Evolutionary conservation across 78 protist species (phyloP).

Genomic region (Guillardia theta): DNA sequence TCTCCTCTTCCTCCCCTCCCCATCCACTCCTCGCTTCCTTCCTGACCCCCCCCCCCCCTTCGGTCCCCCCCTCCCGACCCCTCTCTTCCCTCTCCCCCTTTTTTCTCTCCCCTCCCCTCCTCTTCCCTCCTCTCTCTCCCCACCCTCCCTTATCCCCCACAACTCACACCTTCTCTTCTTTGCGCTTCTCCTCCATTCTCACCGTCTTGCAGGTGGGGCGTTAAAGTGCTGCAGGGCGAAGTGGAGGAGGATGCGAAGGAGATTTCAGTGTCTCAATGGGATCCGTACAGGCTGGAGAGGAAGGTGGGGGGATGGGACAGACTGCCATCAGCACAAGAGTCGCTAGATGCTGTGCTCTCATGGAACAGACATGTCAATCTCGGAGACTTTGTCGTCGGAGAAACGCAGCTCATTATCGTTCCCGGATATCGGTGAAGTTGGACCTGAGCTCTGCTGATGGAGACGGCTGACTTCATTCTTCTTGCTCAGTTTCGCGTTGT

Average conservation of each 20-base stretch:
- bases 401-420: neutral
- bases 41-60: neutral
- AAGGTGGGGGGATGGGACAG: neutral
- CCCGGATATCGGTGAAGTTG: neutral
- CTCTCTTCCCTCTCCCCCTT: neutral
- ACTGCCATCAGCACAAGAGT: neutral
- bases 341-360: neutral
- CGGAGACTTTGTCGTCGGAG: neutral
- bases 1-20: neutral
- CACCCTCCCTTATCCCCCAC: neutral
- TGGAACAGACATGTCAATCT: neutral
- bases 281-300: neutral
- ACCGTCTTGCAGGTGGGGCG: too few species aligned
- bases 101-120: neutral
- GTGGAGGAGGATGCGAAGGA: neutral
- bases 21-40: too few species aligned
- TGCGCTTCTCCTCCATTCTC: neutral
- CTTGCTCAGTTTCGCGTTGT: neutral
- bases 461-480: neutral
- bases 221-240: too few species aligned
- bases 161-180: neutral
- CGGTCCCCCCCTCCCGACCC: neutral
- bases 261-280: neutral
- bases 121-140: neutral
- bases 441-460: neutral